phyloP scores from a whole-genome alignment of 2,329 filamentous ascomycete species.

The Dryadomyces quercivorus region DNA sequence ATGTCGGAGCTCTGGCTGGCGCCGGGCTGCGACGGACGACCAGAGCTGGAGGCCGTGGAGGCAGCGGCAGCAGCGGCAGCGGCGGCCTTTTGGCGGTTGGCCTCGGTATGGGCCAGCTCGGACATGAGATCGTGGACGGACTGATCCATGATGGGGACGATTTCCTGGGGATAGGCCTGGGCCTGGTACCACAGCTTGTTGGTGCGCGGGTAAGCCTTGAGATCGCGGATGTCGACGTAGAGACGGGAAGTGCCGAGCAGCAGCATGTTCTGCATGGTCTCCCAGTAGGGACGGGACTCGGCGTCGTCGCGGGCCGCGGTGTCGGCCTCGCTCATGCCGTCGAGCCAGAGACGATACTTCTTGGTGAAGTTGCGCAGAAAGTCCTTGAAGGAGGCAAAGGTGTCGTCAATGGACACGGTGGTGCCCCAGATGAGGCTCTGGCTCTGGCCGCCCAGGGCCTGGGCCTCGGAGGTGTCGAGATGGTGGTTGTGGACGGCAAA shows the following conservation, averaged over 20 bases:
- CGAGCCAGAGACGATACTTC: conserved; percentile 87
- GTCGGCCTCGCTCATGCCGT: conserved; percentile 70
- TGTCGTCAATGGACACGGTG: conserved; percentile 86
- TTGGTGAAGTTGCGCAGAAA: conserved; percentile 85
- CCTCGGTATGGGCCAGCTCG: conserved; percentile 72
- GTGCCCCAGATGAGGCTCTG: conserved; percentile 92
- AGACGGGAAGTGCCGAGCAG: conserved; percentile 72
- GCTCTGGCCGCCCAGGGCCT: conserved; percentile 69
- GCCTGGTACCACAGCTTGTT: conserved; percentile 92
- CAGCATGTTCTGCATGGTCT: conserved; percentile 82
- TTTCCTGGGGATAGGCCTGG: conserved; percentile 88
- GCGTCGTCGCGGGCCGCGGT: conserved; percentile 57
- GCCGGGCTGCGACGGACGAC: background rate
- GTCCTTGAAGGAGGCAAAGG: conserved; percentile 76
- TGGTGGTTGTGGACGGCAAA: conserved; percentile 45
- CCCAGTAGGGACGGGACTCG: conserved; percentile 70
- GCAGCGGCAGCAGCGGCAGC: conserved; percentile 17
- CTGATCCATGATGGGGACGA: conserved; percentile 94
- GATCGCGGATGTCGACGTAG: conserved; percentile 77
- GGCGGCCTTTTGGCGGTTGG: conserved; percentile 50
- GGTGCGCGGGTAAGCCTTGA: conserved; percentile 87
- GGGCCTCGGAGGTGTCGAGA: conserved; percentile 83
- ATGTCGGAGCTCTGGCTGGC: conserved; percentile 55
- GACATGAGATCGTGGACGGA: conserved; percentile 87
- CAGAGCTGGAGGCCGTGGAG: background rate